phyloP scores from a whole-genome alignment of 805 yeast genomes.

The Teunomyces lycoperdinae region DNA sequence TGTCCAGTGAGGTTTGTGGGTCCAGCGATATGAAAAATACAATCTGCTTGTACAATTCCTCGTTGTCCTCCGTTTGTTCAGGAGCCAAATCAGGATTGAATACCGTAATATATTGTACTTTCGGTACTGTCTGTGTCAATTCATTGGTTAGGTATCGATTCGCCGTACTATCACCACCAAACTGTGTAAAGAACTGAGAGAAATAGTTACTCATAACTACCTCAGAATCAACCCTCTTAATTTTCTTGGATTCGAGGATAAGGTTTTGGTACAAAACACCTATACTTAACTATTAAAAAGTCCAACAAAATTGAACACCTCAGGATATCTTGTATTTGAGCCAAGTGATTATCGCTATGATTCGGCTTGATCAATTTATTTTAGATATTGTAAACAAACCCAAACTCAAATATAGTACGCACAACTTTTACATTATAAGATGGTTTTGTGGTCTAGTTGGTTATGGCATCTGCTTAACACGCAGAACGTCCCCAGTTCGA shows the following conservation, averaged over 20 bases:
- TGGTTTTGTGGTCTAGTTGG: conserved; percentile 99
- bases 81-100: conserved; percentile 30
- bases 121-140: conserved; percentile 7
- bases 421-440: conserved; percentile 4
- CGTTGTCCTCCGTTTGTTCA: conserved; percentile 25
- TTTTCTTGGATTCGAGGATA: not conserved
- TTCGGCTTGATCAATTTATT: too few species aligned
- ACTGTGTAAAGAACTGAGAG: conserved; percentile 28
- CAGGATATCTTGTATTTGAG: too few species aligned
- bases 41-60: conserved; percentile 31
- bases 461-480: conserved; percentile 99
- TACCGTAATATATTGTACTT: conserved; percentile 23
- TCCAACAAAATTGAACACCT: too few species aligned
- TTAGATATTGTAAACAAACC: not conserved
- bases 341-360: too few species aligned
- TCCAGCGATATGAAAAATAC: conserved; percentile 24
- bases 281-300: not conserved
- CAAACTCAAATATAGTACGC: not conserved
- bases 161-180: conserved; percentile 16
- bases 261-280: not conserved
- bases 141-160: conserved; percentile 5
- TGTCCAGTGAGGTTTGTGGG: conserved; percentile 3
- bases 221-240: not conserved
- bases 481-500: conserved; percentile 99
- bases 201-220: conserved; percentile 25